Conservation (phyloP, 2,329 filamentous ascomycete genomes). For the Colletotrichum orchidophilum region DNA sequence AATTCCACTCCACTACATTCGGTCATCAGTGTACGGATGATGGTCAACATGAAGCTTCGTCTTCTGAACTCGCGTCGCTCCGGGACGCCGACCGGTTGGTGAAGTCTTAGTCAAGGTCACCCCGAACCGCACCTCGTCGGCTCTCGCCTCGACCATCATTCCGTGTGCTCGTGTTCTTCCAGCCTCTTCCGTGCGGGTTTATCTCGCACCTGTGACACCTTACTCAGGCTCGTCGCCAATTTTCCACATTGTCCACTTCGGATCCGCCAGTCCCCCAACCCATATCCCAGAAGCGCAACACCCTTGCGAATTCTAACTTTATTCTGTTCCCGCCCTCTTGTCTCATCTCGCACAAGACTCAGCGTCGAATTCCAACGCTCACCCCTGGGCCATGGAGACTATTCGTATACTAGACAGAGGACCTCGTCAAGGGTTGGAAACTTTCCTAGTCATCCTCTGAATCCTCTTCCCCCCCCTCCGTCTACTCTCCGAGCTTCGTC, state of each 20-base stretch:
- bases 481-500: neutral
- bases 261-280: conserved; percentile 1
- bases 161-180: neutral
- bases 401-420: neutral
- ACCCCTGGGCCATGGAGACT: neutral
- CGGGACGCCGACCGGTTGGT: neutral
- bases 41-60: neutral
- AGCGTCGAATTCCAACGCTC: neutral
- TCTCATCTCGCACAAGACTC: conserved; percentile 23
- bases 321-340: conserved; percentile 8
- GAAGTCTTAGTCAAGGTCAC: neutral
- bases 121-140: neutral
- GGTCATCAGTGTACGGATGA: neutral
- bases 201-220: neutral
- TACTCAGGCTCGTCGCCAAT: neutral
- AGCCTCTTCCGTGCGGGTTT: conserved; percentile 9
- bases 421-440: neutral
- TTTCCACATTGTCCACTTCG: neutral
- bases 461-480: neutral
- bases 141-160: neutral
- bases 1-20: neutral
- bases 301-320: conserved; percentile 25
- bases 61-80: neutral
- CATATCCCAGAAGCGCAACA: conserved; percentile 13
- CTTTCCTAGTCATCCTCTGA: neutral